Evolutionary conservation across 805 yeast species (phyloP), one percentile per base, ranked within the genome.

Genomic region (Candida rishiriensis): DNA sequence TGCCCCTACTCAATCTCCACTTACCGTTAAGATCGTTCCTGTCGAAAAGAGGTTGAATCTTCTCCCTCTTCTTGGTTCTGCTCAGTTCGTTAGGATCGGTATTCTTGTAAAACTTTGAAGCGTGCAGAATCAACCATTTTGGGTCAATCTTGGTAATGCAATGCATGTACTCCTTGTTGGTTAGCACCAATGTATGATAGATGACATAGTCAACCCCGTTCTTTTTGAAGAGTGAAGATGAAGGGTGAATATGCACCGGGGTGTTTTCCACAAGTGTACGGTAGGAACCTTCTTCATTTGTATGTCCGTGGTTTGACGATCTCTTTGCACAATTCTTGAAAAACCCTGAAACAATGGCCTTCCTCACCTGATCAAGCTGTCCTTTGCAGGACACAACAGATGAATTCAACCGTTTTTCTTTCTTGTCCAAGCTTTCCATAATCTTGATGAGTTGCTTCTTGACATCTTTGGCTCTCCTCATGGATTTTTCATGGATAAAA

Each of bases 101-200:
- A 14, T 72, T 74, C 57, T 78, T 78, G 72, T 84, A 91, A 63
- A 83, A 88, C 36, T 77, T 79, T 3, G 90, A 88, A 8, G 90
- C 88, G 38, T 64, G 64, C 62, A 83, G 77, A 38, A 79, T 66
- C 29, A 91, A 68, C 96, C 96, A 87, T 49, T 72, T 73, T 0
- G 96, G 86, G 41, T 88, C 89, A 31, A 93, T 79, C n/a, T 76
- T 75, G 14, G 90, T 85, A 28, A 85, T 82, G 54, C 88, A 88
- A 44, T 93, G 85, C 96, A 91, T 88, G 58, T 86, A 93, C 70
- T 91, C 98, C 57, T 82, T 81, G 13, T 85, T 77, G 0, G 99
- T 91, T 51, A 88, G 71, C 29, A 89, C 76, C 42, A 89, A 71
- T 29, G 89, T 85, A 56, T 89, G 89, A 56, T 88, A 90, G 9